Percentiles rank a stretch among this genome's conserved stretches.
Conservation (phyloP, 805 yeast genomes). For the Hanseniaspora meyeri region DNA sequence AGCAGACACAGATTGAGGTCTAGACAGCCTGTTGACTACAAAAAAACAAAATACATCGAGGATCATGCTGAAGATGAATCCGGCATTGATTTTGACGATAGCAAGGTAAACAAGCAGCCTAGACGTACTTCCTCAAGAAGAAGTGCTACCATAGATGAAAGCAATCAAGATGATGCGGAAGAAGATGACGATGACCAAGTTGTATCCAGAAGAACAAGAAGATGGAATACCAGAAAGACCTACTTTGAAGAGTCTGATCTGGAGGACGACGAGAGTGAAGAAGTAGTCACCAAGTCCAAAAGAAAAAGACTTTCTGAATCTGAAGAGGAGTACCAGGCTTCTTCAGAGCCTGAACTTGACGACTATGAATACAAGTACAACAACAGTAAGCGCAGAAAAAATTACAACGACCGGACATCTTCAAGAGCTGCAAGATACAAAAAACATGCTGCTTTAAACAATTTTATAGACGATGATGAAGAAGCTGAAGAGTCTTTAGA, state of each 20-base stretch:
- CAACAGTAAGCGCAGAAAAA: slow-evolving; percentile 17
- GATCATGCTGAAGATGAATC: slow-evolving; percentile 14
- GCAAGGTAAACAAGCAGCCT: neutral
- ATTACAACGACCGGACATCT: neutral
- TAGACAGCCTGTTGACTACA: slow-evolving; percentile 30
- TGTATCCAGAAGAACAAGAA: slow-evolving; percentile 1
- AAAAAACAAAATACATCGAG: slow-evolving; percentile 13
- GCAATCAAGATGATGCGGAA: slow-evolving; percentile 12
- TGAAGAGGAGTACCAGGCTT: slow-evolving; percentile 16
- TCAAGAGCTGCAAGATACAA: slow-evolving; percentile 2
- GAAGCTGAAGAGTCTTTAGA: slow-evolving; percentile 23
- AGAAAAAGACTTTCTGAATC: slow-evolving; percentile 14
- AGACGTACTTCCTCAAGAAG: slow-evolving; percentile 4
- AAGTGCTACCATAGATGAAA: slow-evolving; percentile 11
- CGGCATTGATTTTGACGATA: neutral
- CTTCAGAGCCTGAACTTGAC: slow-evolving; percentile 14
- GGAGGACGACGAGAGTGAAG: neutral
- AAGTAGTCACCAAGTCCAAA: neutral
- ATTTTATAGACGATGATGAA: slow-evolving; percentile 25
- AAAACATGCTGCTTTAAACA: slow-evolving; percentile 17
- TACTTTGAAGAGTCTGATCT: neutral
- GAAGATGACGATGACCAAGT: slow-evolving; percentile 20
- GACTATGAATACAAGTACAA: slow-evolving; percentile 12
- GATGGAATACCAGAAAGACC: neutral
- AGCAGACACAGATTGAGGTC: slow-evolving; percentile 32